Conservation (phyloP, 805 yeast species). For the Cyberlindnera mrakii region DNA sequence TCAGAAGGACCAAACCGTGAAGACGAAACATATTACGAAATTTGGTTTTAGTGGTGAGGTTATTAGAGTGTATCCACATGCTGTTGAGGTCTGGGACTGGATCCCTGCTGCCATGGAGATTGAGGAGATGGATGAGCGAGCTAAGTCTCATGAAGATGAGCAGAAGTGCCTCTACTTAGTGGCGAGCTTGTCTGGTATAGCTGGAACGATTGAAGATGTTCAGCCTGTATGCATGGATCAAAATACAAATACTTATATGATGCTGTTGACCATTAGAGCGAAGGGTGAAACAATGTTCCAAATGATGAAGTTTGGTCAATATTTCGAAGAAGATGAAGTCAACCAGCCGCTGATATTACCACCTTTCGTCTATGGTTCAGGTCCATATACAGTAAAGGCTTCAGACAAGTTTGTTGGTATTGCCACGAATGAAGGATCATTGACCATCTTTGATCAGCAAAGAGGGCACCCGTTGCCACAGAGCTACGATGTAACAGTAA, state of each 20-base stretch:
- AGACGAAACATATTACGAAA: slow-evolving; percentile 17
- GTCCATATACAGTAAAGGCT: slow-evolving; percentile 19
- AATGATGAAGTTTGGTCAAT: slow-evolving; percentile 19
- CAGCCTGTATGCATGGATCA: slow-evolving; percentile 23
- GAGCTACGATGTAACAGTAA: slow-evolving; percentile 12
- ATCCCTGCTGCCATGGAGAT: slow-evolving; percentile 19
- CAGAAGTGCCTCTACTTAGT: slow-evolving; percentile 22
- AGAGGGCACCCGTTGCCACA: slow-evolving; percentile 14
- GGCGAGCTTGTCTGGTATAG: slow-evolving; percentile 15
- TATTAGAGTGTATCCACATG: slow-evolving; percentile 22
- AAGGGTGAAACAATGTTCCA: slow-evolving; percentile 9
- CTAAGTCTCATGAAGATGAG: slow-evolving; percentile 13
- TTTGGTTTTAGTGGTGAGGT: slow-evolving; percentile 36
- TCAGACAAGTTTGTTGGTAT: slow-evolving; percentile 21
- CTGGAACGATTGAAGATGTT: slow-evolving; percentile 18
- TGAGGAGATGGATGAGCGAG: slow-evolving; percentile 6
- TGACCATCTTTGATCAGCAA: slow-evolving; percentile 20
- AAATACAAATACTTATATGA: slow-evolving; percentile 16
- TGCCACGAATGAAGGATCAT: slow-evolving; percentile 24
- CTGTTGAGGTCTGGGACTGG: slow-evolving; percentile 38
- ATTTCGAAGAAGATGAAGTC: slow-evolving; percentile 6
- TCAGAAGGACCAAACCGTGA: slow-evolving; percentile 1
- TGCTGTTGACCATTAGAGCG: slow-evolving; percentile 7
- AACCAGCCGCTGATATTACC: slow-evolving; percentile 21
- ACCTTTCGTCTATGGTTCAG: slow-evolving; percentile 20